A percentile compares a stretch with the other conserved stretches of the same genome.
These are phyloP conservation scores for Macrophomina tecta DNA, from an alignment of 2,329 filamentous ascomycete genomes.

Conservation along the genomic window DNA sequence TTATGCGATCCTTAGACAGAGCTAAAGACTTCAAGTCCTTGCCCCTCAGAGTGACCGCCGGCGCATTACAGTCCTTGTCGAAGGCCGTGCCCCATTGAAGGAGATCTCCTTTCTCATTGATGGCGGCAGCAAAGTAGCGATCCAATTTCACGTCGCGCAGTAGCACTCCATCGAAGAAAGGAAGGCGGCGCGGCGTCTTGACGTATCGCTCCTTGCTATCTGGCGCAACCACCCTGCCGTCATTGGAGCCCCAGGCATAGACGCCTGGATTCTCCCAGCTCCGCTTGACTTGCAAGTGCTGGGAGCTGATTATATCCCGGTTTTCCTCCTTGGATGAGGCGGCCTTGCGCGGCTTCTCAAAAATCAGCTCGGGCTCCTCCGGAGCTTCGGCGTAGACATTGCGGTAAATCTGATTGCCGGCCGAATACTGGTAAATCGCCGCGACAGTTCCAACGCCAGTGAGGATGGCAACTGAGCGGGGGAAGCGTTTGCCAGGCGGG, in stretches of 20 bases:
- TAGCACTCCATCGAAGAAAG: slow-evolving; percentile 82
- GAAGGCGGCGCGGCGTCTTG: slow-evolving; percentile 79
- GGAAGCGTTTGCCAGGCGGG: slow-evolving; percentile 44
- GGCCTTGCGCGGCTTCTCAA: slow-evolving; percentile 69
- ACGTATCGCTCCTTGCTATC: slow-evolving; percentile 77
- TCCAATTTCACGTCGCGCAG: slow-evolving; percentile 88
- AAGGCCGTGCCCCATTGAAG: slow-evolving; percentile 90
- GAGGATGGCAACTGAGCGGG: slow-evolving; percentile 51
- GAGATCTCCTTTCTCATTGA: slow-evolving; percentile 85
- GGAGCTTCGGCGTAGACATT: slow-evolving; percentile 58
- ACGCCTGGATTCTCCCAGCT: slow-evolving; percentile 85
- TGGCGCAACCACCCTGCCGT: slow-evolving; percentile 82
- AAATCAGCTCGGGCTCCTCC: slow-evolving; percentile 52
- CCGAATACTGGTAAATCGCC: slow-evolving; percentile 33
- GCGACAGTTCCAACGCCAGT: slow-evolving; percentile 51
- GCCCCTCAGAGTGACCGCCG: slow-evolving; percentile 75
- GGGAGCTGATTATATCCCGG: slow-evolving; percentile 77
- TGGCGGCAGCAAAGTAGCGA: slow-evolving; percentile 80
- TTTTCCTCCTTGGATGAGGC: slow-evolving; percentile 70
- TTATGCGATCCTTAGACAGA: slow-evolving; percentile 81
- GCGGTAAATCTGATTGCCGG: slow-evolving; percentile 33
- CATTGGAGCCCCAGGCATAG: slow-evolving; percentile 92
- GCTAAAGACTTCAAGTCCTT: slow-evolving; percentile 79
- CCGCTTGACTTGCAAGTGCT: slow-evolving; percentile 85
- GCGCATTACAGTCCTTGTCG: slow-evolving; percentile 67